Evolutionary conservation across 2,329 filamentous ascomycete genomes (phyloP), one percentile per base, ranked within the genome.

Genomic region (Teratosphaeria viscida): DNA sequence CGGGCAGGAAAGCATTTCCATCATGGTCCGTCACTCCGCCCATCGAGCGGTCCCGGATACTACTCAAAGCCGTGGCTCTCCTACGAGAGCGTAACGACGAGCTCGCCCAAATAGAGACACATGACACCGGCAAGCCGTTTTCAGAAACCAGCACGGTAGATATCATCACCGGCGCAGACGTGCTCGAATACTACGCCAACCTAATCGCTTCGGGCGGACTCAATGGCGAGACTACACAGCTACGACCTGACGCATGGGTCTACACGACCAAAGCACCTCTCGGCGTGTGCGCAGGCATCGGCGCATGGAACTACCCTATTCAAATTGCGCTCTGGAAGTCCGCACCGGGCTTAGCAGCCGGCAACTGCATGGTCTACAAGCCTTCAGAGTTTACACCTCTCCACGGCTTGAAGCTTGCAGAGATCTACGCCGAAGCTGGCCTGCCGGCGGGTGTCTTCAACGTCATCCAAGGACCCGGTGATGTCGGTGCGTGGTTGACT

Each of bases 321-420:
- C 90, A 95, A 73, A 95, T 95, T 74, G 90, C 90, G 8, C 79
- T 95, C 1, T 95, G 90, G 90, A 95, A 95, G 74, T 91, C 88
- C 1, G 89, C 88, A 0, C 88, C 90, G 0, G 94, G 90, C 67
- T 80, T 95, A 14, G 89, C 90, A 3, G 90, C 90, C 0, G 90
- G 90, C 23, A 95, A 95, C 75, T 89, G 87, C 70, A 92, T 95
- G 87, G 83, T 95, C 53, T 95, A 95, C 77, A 95, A 95, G 75
- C 89, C 90, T 7, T 92, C 88, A 65, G 90, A 95, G 77, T 88
- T 89, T 72, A 95, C 90, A 0, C 89, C 89, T 5, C 79, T 95
- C n/a, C 90, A 95, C 69, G 89, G 82, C 35, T 82, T 89, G 62
- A 81, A 84, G 16, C 81, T 95, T 1, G 90, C 90, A 10, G 79